Percentiles rank a stretch among this genome's conserved stretches.
These are phyloP conservation scores for Diversispora epigaea DNA, from an alignment of 192 early-diverging fungal species.

Conservation along the genomic window DNA sequence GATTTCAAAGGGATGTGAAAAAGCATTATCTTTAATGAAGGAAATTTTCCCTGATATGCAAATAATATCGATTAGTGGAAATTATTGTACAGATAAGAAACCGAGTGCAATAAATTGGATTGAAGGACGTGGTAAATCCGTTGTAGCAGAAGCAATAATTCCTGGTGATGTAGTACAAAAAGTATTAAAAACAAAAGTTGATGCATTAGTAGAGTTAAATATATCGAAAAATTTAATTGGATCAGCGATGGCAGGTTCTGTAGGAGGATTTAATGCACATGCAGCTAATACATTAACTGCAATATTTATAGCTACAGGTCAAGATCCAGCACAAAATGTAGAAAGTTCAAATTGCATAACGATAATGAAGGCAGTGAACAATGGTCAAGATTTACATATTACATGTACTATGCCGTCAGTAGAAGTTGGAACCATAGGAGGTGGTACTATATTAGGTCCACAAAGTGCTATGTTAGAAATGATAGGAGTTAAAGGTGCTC, in stretches of 20 bases:
- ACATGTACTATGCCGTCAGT: constrained; percentile 92
- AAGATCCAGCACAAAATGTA: constrained; percentile 96
- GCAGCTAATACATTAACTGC: constrained; percentile 93
- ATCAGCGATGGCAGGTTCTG: constrained; percentile 88
- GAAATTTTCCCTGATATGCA: constrained; percentile 71
- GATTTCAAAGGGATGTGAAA: constrained; percentile 94
- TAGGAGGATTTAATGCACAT: constrained; percentile 94
- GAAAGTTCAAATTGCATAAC: constrained; percentile 93
- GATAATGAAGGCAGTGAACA: constrained; percentile 84
- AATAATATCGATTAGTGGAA: constrained; percentile 82
- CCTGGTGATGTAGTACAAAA: constrained; percentile 73
- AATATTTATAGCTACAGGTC: constrained; percentile 87
- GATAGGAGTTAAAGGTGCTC: constrained; percentile 82
- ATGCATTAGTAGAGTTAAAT: constrained; percentile 76
- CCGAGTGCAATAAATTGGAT: constrained; percentile 97
- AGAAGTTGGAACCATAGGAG: constrained; percentile 92
- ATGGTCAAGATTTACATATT: constrained; percentile 77
- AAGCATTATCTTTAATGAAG: constrained; percentile 63
- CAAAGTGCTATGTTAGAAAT: constrained; percentile 87
- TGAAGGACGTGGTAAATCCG: constrained; percentile 92
- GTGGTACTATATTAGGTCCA: constrained; percentile 80
- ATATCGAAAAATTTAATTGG: constrained; percentile 89
- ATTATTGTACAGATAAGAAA: constrained; percentile 97
- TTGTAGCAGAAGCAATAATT: constrained; percentile 83
- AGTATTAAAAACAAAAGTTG: constrained; percentile 86